Conservation (phyloP, 1,284 basidiomycete species). For the Termitomyces sp. region DNA sequence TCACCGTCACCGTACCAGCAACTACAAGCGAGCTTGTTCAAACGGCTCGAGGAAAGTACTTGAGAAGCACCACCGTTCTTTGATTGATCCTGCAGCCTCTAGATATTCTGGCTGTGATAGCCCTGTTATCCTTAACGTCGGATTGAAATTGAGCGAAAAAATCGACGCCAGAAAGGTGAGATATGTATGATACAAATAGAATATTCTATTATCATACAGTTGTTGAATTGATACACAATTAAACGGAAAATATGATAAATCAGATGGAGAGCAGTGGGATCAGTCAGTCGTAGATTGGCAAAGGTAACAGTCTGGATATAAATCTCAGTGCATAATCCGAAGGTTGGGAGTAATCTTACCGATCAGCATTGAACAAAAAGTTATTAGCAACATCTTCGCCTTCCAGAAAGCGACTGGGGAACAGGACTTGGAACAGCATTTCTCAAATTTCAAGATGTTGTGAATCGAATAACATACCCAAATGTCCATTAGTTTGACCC, state of each 20-base stretch:
- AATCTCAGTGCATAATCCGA: background rate
- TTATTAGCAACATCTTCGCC: slow-evolving; percentile 83
- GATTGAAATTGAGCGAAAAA: background rate
- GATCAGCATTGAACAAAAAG: slow-evolving; percentile 88
- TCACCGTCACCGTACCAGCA: background rate
- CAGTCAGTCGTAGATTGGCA: slow-evolving; percentile 21
- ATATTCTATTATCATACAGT: background rate
- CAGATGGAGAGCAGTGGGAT: background rate
- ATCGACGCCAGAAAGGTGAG: background rate
- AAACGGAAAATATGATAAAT: background rate
- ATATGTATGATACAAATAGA: background rate
- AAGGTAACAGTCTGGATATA: slow-evolving; percentile 27
- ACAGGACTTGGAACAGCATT: slow-evolving; percentile 51
- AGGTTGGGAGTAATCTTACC: slow-evolving; percentile 30
- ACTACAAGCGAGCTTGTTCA: slow-evolving; percentile 1
- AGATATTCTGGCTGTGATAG: background rate
- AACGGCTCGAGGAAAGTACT: slow-evolving; percentile 5
- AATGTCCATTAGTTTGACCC: slow-evolving; percentile 72
- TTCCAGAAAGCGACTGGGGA: slow-evolving; percentile 81
- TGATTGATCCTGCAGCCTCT: background rate
- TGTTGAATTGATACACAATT: background rate
- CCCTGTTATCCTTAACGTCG: background rate
- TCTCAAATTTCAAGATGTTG: background rate
- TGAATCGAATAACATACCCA: slow-evolving; percentile 50
- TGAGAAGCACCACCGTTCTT: background rate